Percentiles rank a stretch among this genome's conserved stretches.
phyloP scores from a whole-genome alignment of 345 rosid genomes.

The Clausena lansium region DNA sequence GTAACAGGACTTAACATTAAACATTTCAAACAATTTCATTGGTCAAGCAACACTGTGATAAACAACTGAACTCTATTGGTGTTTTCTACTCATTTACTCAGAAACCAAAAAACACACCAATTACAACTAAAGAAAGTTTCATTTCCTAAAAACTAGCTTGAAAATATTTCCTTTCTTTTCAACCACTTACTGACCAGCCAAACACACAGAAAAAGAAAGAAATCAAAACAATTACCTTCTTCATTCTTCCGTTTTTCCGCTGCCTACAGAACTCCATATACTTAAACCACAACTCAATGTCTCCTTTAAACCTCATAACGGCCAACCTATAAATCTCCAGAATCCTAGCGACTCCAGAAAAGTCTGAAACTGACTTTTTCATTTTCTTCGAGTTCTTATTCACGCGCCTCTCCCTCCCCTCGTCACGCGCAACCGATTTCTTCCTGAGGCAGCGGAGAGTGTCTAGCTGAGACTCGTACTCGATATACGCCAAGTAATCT shows the following conservation, averaged over 20 bases:
- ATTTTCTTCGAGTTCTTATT: constrained; percentile 35
- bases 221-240: constrained; percentile 48
- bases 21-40: neutral
- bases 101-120: neutral
- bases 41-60: neutral
- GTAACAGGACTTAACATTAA: neutral
- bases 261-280: constrained; percentile 79
- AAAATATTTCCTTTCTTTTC: constrained; percentile 1
- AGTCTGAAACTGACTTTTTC: constrained; percentile 65
- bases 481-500: constrained; percentile 78
- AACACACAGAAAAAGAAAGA: neutral
- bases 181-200: constrained; percentile 2
- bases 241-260: constrained; percentile 80
- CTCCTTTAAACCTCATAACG: constrained; percentile 77
- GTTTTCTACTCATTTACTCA: neutral
- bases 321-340: constrained; percentile 70
- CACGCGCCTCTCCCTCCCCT: constrained; percentile 25
- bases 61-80: neutral
- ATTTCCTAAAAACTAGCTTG: neutral
- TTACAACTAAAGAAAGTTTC: neutral
- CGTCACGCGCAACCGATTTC: constrained; percentile 43
- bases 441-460: constrained; percentile 67
- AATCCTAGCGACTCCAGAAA: constrained; percentile 61
- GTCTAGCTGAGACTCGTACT: constrained; percentile 75
- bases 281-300: constrained; percentile 77